phyloP scores from a whole-genome alignment of 306 rosid genomes.

The Calophaca sinica region DNA sequence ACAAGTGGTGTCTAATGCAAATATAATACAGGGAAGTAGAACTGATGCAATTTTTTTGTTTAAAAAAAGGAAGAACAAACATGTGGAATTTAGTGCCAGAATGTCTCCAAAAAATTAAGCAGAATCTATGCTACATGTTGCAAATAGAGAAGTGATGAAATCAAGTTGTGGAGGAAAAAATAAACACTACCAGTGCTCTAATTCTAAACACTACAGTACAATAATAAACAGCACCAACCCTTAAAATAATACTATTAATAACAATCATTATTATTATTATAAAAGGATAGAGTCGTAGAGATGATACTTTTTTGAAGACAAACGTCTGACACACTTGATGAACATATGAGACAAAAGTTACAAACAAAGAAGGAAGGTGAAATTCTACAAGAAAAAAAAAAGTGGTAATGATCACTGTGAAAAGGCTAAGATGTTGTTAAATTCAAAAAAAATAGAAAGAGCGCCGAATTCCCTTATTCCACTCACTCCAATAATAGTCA shows the following conservation, averaged over 20 bases:
- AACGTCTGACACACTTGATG: conserved; percentile 88
- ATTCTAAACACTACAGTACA: not conserved
- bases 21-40: conserved; percentile 10
- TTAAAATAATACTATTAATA: not conserved
- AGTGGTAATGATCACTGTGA: conserved; percentile 40
- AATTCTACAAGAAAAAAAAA: conserved; percentile 26
- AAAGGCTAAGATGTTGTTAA: conserved; percentile 44
- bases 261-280: not conserved
- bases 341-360: conserved; percentile 46
- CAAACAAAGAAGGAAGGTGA: conserved; percentile 46
- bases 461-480: too few relatives aligned
- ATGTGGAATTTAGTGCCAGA: conserved; percentile 54
- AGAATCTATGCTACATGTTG: conserved; percentile 65
- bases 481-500: too few relatives aligned
- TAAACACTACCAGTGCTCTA: conserved; percentile 23
- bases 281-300: conserved; percentile 30
- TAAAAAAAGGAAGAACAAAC: not conserved
- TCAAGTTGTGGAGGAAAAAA: conserved; percentile 49
- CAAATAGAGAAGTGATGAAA: conserved; percentile 58
- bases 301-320: conserved; percentile 42
- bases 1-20: conserved; percentile 42
- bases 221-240: conserved; percentile 43
- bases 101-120: conserved; percentile 50
- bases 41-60: not conserved
- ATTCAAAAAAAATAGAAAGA: conserved; percentile 53